These are phyloP conservation scores for Teratosphaeria viscida DNA, from an alignment of 2,329 filamentous ascomycete species.

Conservation along the genomic window DNA sequence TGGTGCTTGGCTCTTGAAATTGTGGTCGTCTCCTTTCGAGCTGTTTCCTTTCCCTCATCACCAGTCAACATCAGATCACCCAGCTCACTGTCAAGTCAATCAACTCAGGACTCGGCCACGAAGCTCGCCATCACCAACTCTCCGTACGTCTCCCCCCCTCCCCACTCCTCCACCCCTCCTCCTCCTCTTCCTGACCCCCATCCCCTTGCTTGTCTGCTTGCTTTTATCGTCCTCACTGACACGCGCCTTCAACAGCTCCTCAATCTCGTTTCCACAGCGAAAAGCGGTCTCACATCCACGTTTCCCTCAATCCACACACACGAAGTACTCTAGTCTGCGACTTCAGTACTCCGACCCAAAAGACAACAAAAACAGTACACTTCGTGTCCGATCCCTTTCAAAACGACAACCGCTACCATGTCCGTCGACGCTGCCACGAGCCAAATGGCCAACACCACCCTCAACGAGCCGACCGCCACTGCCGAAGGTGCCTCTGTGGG, in stretches of 20 bases:
- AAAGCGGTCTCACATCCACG: constrained; percentile 8
- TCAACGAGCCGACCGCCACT: constrained; percentile 47
- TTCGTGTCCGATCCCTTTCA: constrained; percentile 47
- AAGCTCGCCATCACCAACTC: constrained; percentile 43
- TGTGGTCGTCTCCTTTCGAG: constrained; percentile 4
- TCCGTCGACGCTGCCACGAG: constrained; percentile 74
- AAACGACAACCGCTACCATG: constrained; percentile 56
- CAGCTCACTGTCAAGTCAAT: constrained; percentile 12
- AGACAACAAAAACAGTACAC: constrained; percentile 11
- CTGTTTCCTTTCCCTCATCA: constrained; percentile 17
- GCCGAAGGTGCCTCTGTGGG: constrained; percentile 45
- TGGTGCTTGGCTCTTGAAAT: background rate
- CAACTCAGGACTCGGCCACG: constrained; percentile 24
- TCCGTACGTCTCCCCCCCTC: constrained; percentile 14
- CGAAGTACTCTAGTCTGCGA: constrained; percentile 19
- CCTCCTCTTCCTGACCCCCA: background rate
- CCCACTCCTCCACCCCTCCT: background rate
- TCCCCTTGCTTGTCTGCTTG: background rate
- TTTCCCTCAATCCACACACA: constrained; percentile 32
- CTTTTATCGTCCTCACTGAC: background rate
- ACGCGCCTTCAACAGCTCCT: constrained; percentile 28
- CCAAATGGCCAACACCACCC: constrained; percentile 55
- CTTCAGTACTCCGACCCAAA: constrained; percentile 5
- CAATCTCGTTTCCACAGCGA: constrained; percentile 36
- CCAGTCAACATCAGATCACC: constrained; percentile 12